These are phyloP conservation scores for Penicillium freii DNA, from an alignment of 2,329 filamentous ascomycete species.

Conservation along the genomic window DNA sequence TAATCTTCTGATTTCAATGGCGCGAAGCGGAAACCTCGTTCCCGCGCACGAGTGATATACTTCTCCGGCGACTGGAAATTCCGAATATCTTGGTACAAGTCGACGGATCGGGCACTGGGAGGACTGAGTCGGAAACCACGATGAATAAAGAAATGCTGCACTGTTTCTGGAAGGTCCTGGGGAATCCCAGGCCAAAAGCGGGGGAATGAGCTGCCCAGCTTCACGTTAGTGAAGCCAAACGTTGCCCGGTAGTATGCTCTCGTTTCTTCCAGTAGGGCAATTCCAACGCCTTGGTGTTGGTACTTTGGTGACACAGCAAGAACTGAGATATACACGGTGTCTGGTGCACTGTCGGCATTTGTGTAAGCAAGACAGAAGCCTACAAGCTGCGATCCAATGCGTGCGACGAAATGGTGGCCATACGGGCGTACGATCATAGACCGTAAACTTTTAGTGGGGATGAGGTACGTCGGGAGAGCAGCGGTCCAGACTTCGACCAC, in stretches of 20 bases:
- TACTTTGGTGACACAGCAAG: conserved; percentile 38
- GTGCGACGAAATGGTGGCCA: conserved; percentile 39
- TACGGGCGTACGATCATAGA: conserved; percentile 28
- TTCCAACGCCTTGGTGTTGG: conserved; percentile 42
- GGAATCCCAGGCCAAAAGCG: conserved; percentile 50
- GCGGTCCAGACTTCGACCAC: conserved; percentile 36
- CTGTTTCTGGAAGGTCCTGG: conserved; percentile 34
- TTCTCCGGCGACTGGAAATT: conserved; percentile 36
- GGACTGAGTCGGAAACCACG: conserved; percentile 39
- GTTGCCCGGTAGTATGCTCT: conserved; percentile 29
- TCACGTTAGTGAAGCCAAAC: conserved; percentile 24
- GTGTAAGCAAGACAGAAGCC: conserved; percentile 43
- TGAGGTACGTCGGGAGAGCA: conserved; percentile 38
- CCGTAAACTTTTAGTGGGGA: conserved; percentile 30
- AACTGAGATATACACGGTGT: conserved; percentile 35
- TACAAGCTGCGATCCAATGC: conserved; percentile 24
- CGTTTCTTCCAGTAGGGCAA: conserved; percentile 33
- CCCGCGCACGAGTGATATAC: conserved; percentile 37
- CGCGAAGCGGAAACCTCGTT: conserved; percentile 37
- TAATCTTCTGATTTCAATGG: conserved; percentile 38
- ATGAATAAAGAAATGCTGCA: conserved; percentile 44
- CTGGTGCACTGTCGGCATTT: conserved; percentile 22
- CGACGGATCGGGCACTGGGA: conserved; percentile 31
- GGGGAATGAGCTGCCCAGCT: conserved; percentile 38
- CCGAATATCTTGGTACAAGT: conserved; percentile 43